Base-by-base conservation (phyloP, 2,329 filamentous ascomycete genomes). In the Blastomyces gilchristii region DNA sequence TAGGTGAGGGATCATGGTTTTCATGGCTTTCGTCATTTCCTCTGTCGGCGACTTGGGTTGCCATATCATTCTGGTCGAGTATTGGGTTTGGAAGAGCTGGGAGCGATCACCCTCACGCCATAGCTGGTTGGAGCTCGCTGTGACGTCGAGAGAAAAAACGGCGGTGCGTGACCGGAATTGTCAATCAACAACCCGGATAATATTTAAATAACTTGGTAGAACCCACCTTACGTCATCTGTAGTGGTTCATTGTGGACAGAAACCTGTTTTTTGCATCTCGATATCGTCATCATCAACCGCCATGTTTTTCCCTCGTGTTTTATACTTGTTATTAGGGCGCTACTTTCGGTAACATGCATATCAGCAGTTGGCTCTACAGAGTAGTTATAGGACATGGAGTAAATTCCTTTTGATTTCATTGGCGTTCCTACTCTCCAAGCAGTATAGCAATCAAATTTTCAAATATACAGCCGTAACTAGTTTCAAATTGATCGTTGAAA, bases 61-160 rank as follows among this genome's bases (percentile, higher is more conserved):
- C 71, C 73, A 75, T 75, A 67, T 66, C 71, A 67, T 71, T 72
- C 31, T 62, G 53, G 73, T 74, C 65, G 16, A 11, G 25, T 49
- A 6, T 50, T 37, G 41, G 3, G 28, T 49, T 49, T 14, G 14
- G 41, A 14, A 59, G 9, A 37, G 18, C 5, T 14, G 6, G 41
- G 41, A 12, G 25, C 14, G 8, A n/a, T 59, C 43, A 59, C 39
- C 57, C 43, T 22, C 25, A 49, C 41, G 14, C 43, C 57, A 59
- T 59, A n/a, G 28, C 34, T 37, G 57, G 28, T 7, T n/a, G 25
- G 16, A 5, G 43, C 57, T 45, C 16, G n/a, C 22, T 34, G 28
- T 34, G 57, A 57, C 37, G 54, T 43, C 28, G 14, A 54, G 52
- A 37, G n/a, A 34, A 8, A 37, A 54, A 18, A 3, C n/a, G n/a